Evolutionary conservation across 805 yeast species (phyloP).

Genomic region (Candida loeiensis): DNA sequence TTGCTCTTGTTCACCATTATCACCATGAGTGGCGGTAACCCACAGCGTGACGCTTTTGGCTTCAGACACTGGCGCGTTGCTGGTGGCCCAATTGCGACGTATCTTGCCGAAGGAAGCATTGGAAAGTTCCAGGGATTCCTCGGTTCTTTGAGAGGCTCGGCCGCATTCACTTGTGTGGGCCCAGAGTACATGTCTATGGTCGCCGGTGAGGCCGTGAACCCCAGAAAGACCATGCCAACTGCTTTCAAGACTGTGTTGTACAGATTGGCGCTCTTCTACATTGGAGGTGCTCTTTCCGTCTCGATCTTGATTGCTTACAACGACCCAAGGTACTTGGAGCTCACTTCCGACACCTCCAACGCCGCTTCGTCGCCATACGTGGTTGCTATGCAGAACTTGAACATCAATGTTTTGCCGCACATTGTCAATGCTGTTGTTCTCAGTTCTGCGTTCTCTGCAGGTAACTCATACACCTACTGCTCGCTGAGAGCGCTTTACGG

Average conservation of each 20-base stretch:
- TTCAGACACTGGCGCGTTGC: conserved; percentile 43
- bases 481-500: conserved; percentile 62
- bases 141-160: conserved; percentile 22
- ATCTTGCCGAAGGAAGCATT: conserved; percentile 46
- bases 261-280: conserved; percentile 42
- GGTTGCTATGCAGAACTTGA: conserved; percentile 70
- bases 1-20: conserved; percentile 33
- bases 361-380: conserved; percentile 71
- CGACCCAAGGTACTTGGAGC: conserved; percentile 18
- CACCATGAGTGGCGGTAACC: conserved; percentile 45
- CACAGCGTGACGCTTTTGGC: conserved; percentile 42
- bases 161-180: conserved; percentile 27
- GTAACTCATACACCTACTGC: conserved; percentile 60
- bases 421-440: conserved; percentile 76
- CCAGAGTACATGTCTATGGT: conserved; percentile 57
- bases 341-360: conserved; percentile 20
- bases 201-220: conserved; percentile 56
- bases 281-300: conserved; percentile 38
- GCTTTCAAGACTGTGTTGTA: conserved; percentile 59
- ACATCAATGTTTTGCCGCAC: conserved; percentile 66
- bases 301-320: conserved; percentile 35
- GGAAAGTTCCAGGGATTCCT: conserved; percentile 40
- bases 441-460: conserved; percentile 53
- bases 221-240: conserved; percentile 59
- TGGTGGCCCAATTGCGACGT: conserved; percentile 42